Evolutionary conservation across 2,329 filamentous ascomycete species (phyloP).

Genomic region (Torrubiellomyces zombiae): DNA sequence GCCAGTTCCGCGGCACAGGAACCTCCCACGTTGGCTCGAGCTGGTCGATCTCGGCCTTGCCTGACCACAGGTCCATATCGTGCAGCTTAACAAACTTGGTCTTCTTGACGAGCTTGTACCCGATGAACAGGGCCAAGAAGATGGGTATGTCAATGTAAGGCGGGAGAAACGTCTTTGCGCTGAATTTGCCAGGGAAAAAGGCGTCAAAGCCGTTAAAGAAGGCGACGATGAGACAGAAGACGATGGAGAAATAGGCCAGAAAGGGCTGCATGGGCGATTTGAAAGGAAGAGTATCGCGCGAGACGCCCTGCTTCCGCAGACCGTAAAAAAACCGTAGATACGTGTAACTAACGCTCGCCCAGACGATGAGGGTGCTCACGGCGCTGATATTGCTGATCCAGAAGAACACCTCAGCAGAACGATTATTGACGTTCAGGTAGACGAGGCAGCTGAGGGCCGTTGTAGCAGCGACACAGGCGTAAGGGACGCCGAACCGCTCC

Average conservation of each 20-base stretch:
- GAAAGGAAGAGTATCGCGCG: constrained; percentile 47
- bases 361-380: constrained; percentile 53
- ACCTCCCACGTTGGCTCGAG: constrained; percentile 21
- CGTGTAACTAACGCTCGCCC: constrained; percentile 48
- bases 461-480: constrained; percentile 12
- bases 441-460: constrained; percentile 45
- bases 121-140: constrained; percentile 41
- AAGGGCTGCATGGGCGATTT: constrained; percentile 51
- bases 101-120: constrained; percentile 50
- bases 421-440: constrained; percentile 42
- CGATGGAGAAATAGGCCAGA: constrained; percentile 45
- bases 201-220: constrained; percentile 59
- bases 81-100: constrained; percentile 27
- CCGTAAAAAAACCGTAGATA: constrained; percentile 56
- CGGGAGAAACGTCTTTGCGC: constrained; percentile 41
- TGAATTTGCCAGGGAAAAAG: constrained; percentile 40
- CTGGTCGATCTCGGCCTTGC: constrained; percentile 21
- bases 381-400: constrained; percentile 47
- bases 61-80: constrained; percentile 24
- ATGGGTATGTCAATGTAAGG: constrained; percentile 53
- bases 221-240: constrained; percentile 46
- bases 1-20: constrained; percentile 17
- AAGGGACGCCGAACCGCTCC: constrained; percentile 14
- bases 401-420: constrained; percentile 42
- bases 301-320: constrained; percentile 45